Evolutionary conservation across 129 eudicot species (phyloP).

Genomic region (Smallanthus sonchifolius): DNA sequence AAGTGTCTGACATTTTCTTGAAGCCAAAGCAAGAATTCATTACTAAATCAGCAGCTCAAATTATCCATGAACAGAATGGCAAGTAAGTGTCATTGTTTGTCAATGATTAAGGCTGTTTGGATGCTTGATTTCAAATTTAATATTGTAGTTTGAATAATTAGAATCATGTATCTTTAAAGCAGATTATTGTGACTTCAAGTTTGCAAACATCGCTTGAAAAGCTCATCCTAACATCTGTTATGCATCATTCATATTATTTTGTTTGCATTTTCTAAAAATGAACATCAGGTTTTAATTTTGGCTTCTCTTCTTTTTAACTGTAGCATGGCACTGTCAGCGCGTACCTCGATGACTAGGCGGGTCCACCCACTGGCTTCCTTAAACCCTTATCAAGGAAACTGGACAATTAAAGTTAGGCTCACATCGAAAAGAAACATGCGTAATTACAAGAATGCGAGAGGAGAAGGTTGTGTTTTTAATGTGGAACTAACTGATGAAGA

Average conservation of each 20-base stretch:
- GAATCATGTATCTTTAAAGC: not conserved
- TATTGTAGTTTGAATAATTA: not conserved
- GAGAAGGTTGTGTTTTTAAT: conserved; percentile 91
- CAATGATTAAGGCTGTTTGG: not conserved
- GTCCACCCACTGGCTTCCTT: conserved; percentile 87
- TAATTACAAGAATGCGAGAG: conserved; percentile 63
- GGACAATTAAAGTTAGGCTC: conserved; percentile 87
- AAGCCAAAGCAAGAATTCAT: conserved; percentile 61
- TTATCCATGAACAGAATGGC: conserved; percentile 70
- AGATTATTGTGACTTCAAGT: not conserved
- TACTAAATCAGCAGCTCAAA: conserved; percentile 90
- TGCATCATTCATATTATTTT: not conserved
- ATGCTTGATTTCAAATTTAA: not conserved
- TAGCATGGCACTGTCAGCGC: conserved; percentile 83
- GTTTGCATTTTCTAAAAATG: not conserved
- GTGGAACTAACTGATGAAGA: conserved; percentile 95
- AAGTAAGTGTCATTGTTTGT: conserved; percentile 48
- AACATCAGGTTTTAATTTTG: not conserved
- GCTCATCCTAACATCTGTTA: not conserved
- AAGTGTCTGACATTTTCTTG: conserved; percentile 30
- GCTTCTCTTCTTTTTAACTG: not conserved
- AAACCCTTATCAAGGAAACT: conserved; percentile 91
- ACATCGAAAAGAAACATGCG: conserved; percentile 80
- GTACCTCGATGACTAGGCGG: conserved; percentile 80
- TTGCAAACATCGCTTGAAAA: not conserved